phyloP scores from a whole-genome alignment of 345 rosid genomes.

The Eucalyptus sideroxylon region DNA sequence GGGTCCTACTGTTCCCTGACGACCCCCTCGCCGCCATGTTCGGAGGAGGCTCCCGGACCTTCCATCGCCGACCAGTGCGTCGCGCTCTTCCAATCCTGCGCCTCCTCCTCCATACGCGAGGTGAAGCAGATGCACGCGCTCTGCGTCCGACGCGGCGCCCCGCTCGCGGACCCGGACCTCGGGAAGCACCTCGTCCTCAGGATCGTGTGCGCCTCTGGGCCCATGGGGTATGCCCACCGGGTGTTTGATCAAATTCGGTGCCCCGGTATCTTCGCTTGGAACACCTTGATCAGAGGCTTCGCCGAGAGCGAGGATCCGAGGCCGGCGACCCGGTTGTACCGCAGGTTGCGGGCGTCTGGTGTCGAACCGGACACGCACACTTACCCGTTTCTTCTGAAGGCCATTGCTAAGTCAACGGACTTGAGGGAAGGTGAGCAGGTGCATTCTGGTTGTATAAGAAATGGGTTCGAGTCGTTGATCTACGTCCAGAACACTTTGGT shows the following conservation, averaged over 20 bases:
- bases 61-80: conserved; percentile 34
- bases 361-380: conserved; percentile 73
- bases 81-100: conserved; percentile 28
- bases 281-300: conserved; percentile 76
- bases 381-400: conserved; percentile 76
- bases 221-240: conserved; percentile 45
- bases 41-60: neutral
- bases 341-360: conserved; percentile 21
- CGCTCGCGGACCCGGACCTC: conserved; percentile 18
- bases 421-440: conserved; percentile 33
- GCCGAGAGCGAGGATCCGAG: conserved; percentile 43
- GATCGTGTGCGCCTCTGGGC: conserved; percentile 44
- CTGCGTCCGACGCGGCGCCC: conserved; percentile 53
- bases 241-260: conserved; percentile 30
- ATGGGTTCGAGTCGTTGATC: conserved; percentile 53
- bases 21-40: neutral
- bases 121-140: conserved; percentile 64
- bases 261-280: conserved; percentile 61
- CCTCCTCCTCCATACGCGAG: conserved; percentile 36
- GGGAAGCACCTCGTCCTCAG: conserved; percentile 52
- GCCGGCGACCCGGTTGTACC: conserved; percentile 42
- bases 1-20: neutral
- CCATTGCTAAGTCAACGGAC: conserved; percentile 41
- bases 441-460: conserved; percentile 37
- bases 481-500: conserved; percentile 66